Evolutionary conservation across 2,329 filamentous ascomycete genomes (phyloP), one percentile per base, ranked within the genome.

Genomic region (Myriosclerotinia curreyana): DNA sequence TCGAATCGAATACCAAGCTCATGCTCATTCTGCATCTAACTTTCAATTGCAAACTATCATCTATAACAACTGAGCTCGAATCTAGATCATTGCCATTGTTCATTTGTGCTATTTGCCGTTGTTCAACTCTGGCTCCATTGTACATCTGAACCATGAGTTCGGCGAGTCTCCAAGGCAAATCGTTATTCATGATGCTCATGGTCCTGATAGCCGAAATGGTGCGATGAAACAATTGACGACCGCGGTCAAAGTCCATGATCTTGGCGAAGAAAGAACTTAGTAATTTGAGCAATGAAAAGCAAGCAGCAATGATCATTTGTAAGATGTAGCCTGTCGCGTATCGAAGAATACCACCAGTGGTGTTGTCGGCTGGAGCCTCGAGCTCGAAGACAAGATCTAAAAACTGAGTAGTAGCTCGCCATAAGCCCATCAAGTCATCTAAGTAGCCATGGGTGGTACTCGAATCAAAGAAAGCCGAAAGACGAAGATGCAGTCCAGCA

Each of bases 71-170:
- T 63, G 61, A 61, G 11, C 48, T 44, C 36, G 72, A 68, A 51
- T 79, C 77, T 22, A 61, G 82, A 79, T 65, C 80, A 8, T 66
- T 67, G 49, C 68, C 68, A 48, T 62, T 66, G 3, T 31, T 44
- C 62, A 68, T 78, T 52, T 80, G 78, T 65, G 80, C 80, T 46
- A 78, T 71, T 53, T 80, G 79, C 25, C 70, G 71, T 56, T 67
- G 67, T 58, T 72, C 72, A 22, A 73, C 70, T 62, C 70, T 77
- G 76, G 69, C 77, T 77, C 68, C 88, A 70, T 92, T 91, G 89
- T 90, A 95, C 75, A 95, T 88, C 77, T 94, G 91, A 7, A 91
- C 90, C 81, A 94, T 89, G n/a, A 95, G 83, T 77, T 94, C 91
- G 2, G 90, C 89, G 66, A 94, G 80, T 40, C 91, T 84, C 81